phyloP scores from a whole-genome alignment of 2,329 filamentous ascomycete species.

The Thielaviopsis ethacetica region DNA sequence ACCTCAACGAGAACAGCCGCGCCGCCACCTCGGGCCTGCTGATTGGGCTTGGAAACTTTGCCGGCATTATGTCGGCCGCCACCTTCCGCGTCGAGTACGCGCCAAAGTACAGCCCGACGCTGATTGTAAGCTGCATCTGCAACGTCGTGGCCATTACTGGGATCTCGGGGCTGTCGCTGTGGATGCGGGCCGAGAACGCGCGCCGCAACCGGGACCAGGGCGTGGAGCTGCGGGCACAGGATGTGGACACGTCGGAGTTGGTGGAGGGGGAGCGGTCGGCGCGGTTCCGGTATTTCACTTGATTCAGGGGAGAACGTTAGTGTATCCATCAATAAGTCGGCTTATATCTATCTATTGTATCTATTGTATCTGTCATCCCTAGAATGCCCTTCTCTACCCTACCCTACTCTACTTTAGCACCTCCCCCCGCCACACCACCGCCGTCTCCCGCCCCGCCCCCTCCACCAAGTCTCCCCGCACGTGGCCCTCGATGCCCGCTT shows the following conservation, averaged over 20 bases:
- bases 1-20: conserved; percentile 26
- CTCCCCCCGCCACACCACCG: conserved; percentile 4
- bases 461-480: conserved; percentile 2
- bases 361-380: too few relatives aligned
- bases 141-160: conserved; percentile 26
- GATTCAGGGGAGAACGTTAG: too few relatives aligned
- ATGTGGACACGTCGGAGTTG: conserved; percentile 24
- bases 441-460: not conserved
- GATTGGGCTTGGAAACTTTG: conserved; percentile 32
- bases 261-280: conserved; percentile 22
- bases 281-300: conserved; percentile 22
- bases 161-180: conserved; percentile 23
- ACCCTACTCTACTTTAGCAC: not conserved
- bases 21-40: conserved; percentile 20
- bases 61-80: conserved; percentile 26
- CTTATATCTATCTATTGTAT: too few relatives aligned
- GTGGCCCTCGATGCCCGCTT: conserved; percentile 1
- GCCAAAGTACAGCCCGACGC: conserved; percentile 30
- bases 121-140: conserved; percentile 24
- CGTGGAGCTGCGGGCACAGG: conserved; percentile 19
- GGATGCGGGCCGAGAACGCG: conserved; percentile 29
- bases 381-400: too few relatives aligned
- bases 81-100: conserved; percentile 32
- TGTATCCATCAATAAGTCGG: too few relatives aligned
- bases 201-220: conserved; percentile 23